These are phyloP conservation scores for Diutina neorugosa DNA, from an alignment of 1,139 yeast species.

Conservation along the genomic window DNA sequence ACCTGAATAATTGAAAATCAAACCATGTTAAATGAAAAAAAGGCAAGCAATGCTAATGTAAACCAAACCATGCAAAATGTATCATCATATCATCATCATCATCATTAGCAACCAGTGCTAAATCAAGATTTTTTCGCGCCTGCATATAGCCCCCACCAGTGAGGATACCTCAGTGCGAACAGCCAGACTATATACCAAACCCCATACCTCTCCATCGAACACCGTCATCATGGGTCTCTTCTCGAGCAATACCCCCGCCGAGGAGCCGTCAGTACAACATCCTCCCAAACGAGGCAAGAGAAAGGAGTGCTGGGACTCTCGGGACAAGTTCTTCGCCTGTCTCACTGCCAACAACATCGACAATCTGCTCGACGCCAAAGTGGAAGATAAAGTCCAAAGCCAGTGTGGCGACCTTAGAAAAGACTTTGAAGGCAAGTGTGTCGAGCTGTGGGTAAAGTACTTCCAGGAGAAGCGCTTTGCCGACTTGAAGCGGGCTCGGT, in stretches of 20 bases:
- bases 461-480: constrained; percentile 36
- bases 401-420: constrained; percentile 25
- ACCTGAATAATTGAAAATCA: neutral
- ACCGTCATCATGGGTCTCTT: constrained; percentile 25
- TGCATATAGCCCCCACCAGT: neutral
- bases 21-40: neutral
- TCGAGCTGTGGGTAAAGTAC: constrained; percentile 32
- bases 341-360: constrained; percentile 27
- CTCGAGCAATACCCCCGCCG: constrained; percentile 15
- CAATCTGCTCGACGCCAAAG: constrained; percentile 31
- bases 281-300: constrained; percentile 33
- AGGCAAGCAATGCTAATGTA: neutral
- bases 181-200: neutral
- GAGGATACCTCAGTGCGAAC: neutral
- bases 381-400: constrained; percentile 18
- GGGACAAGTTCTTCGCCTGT: constrained; percentile 32
- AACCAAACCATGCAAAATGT: neutral
- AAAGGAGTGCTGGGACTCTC: constrained; percentile 31
- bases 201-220: neutral
- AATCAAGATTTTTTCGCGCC: neutral
- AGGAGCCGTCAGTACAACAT: constrained; percentile 5
- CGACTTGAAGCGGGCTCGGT: constrained; percentile 29
- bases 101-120: neutral
- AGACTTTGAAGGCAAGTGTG: constrained; percentile 29
- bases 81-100: neutral